A percentile compares a stretch with the other conserved stretches of the same genome.
Conservation (phyloP, 2,329 filamentous ascomycete genomes). For the Colletotrichum spinosum region DNA sequence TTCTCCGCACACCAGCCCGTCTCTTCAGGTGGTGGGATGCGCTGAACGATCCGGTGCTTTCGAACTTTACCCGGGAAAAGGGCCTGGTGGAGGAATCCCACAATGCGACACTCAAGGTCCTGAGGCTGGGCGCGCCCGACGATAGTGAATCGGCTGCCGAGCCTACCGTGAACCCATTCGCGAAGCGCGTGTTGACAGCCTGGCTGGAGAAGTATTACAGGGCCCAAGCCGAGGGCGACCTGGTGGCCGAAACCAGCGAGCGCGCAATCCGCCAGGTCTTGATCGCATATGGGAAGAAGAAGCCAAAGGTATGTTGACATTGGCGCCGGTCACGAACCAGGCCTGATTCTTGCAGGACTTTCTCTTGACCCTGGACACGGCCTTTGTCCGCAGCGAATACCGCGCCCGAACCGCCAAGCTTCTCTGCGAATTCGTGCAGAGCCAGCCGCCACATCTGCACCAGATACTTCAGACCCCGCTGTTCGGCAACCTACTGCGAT, state of each 20-base stretch:
- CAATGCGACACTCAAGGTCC: conserved; percentile 71
- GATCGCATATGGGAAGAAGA: conserved; percentile 73
- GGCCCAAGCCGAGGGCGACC: conserved; percentile 47
- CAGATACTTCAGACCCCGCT: conserved; percentile 78
- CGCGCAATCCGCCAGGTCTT: conserved; percentile 63
- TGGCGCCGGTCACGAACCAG: conserved; percentile 10
- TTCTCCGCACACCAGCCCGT: conserved; percentile 71
- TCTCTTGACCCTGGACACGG: conserved; percentile 72
- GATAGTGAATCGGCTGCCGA: conserved; percentile 58
- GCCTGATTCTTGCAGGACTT: conserved; percentile 64
- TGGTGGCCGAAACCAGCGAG: conserved; percentile 58
- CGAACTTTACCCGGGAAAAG: conserved; percentile 45
- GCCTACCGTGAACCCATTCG: conserved; percentile 59
- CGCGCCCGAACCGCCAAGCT: conserved; percentile 75
- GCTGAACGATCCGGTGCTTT: conserved; percentile 65
- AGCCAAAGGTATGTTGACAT: conserved; percentile 62
- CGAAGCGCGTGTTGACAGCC: conserved; percentile 65
- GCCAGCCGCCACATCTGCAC: conserved; percentile 84
- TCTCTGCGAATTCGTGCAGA: conserved; percentile 78
- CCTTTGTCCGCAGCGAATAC: conserved; percentile 72
- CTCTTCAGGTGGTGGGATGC: conserved; percentile 79
- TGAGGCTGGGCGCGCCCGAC: conserved; percentile 71
- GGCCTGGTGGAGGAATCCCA: conserved; percentile 71
- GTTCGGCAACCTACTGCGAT: conserved; percentile 77
- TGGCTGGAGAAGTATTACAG: conserved; percentile 64